Base-by-base conservation (phyloP, 1,284 basidiomycete species). In the Sanghuangporus baumii region DNA sequence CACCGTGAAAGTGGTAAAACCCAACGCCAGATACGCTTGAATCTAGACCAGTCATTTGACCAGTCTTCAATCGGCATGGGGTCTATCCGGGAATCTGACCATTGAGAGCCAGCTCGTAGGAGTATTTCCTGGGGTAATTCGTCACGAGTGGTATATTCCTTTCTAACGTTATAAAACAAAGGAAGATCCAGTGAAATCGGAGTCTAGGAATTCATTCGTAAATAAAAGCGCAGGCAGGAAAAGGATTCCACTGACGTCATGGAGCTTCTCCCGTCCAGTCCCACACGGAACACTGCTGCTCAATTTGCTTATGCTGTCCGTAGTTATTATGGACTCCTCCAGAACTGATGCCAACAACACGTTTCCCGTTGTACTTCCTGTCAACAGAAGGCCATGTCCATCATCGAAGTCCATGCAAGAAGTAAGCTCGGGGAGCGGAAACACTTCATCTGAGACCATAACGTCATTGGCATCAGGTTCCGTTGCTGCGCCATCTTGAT, bases 41-140 rank as follows among this genome's bases (percentile, higher is more conserved):
- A 61, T 43, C 2, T 14, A 2, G 41, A 23, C 60, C 60, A 62
- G 47, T 62, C 55, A 50, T 46, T 57, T 34, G 60, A 62, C 60
- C 60, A 62, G 31, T 31, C 41, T 8, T 43, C 16, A 4, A 62
- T 11, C 6, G 37, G 8, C 11, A 36, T 18, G 20, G 26, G 3
- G 6, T 20, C 38, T 14, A 9, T 31, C 12, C 20, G 3, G 18
- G 5, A 23, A 54, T 18, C 51, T 16, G 11, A 11, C 48, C 59
- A 23, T 16, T n/a, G 6, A 26, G n/a, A 23, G 14, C 9, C n/a
- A 12, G 11, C 31, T 12, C 23, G 20, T 12, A 20, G 9, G 20
- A 23, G 11, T 14, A 31, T 7, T 31, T 23, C 51, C 31, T 7
- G 20, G 12, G 51, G 51, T 7, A 23, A 26, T 18, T 34, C n/a